A percentile compares a stretch with the other conserved stretches of the same genome.
These are phyloP conservation scores for Cordyceps farinosa DNA, from an alignment of 2,329 filamentous ascomycete species.

Conservation along the genomic window DNA sequence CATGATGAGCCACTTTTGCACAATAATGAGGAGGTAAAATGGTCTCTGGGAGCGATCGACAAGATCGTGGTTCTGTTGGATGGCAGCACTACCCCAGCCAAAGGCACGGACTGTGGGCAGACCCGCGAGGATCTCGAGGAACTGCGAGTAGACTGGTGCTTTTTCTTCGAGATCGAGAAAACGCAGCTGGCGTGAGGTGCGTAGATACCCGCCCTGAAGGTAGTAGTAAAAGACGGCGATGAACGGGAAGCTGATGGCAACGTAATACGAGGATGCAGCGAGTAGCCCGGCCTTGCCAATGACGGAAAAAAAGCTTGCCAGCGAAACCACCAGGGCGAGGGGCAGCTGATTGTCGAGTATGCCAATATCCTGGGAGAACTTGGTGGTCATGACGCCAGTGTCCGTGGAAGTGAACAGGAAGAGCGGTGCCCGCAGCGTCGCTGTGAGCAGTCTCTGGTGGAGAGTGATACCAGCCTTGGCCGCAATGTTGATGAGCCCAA, in stretches of 20 bases:
- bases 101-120: constrained; percentile 52
- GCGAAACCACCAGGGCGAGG: constrained; percentile 31
- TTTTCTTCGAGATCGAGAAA: constrained; percentile 42
- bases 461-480: constrained; percentile 27
- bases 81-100: constrained; percentile 40
- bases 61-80: constrained; percentile 42
- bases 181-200: constrained; percentile 41
- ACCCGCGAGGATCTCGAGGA: constrained; percentile 46
- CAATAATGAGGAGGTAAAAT: constrained; percentile 53
- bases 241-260: constrained; percentile 42
- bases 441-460: constrained; percentile 25
- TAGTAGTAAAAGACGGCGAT: constrained; percentile 39
- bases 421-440: constrained; percentile 35
- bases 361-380: constrained; percentile 43
- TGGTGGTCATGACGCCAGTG: constrained; percentile 39
- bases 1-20: constrained; percentile 55
- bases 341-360: constrained; percentile 42
- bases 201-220: constrained; percentile 41
- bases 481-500: constrained; percentile 29
- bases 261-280: constrained; percentile 26
- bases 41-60: constrained; percentile 54
- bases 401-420: constrained; percentile 39
- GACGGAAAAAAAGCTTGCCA: constrained; percentile 33
- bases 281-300: constrained; percentile 27
- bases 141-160: constrained; percentile 37